These are phyloP conservation scores for Xylaria acuta DNA, from an alignment of 495 filamentous ascomycete species.

Conservation along the genomic window DNA sequence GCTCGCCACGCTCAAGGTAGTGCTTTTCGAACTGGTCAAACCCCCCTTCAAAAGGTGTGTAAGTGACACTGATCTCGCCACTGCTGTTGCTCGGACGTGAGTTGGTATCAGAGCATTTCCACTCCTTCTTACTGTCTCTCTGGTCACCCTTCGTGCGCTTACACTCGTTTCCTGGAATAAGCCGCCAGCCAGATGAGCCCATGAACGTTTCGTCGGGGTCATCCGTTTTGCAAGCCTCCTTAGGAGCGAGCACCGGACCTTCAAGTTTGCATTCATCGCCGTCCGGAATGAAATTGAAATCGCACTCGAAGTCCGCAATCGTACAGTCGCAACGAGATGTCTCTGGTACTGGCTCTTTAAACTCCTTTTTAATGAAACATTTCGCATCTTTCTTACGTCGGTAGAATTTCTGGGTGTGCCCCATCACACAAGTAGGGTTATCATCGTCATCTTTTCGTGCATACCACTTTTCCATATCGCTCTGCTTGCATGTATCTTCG, in stretches of 20 bases:
- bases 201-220: conserved; percentile 69
- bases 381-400: conserved; percentile 83
- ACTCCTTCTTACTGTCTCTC: conserved; percentile 67
- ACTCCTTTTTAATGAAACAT: conserved; percentile 88
- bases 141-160: conserved; percentile 60
- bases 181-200: conserved; percentile 86
- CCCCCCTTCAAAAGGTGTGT: conserved; percentile 63
- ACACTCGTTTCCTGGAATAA: conserved; percentile 91
- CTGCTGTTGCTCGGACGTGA: conserved; percentile 53
- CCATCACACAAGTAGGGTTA: conserved; percentile 90
- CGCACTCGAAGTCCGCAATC: conserved; percentile 88
- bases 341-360: conserved; percentile 70
- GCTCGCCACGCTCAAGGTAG: conserved; percentile 82
- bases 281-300: conserved; percentile 82
- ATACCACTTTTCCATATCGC: conserved; percentile 86
- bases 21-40: conserved; percentile 66
- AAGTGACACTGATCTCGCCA: conserved; percentile 65
- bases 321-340: conserved; percentile 79
- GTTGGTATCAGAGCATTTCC: conserved; percentile 56
- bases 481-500: conserved; percentile 76
- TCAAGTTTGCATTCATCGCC: conserved; percentile 62
- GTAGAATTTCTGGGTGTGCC: conserved; percentile 82
- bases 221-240: conserved; percentile 69
- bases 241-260: conserved; percentile 60
- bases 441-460: conserved; percentile 81